These are phyloP conservation scores for Dillenia suffruticosa DNA, from an alignment of 164 flowering plant species.

Conservation along the genomic window DNA sequence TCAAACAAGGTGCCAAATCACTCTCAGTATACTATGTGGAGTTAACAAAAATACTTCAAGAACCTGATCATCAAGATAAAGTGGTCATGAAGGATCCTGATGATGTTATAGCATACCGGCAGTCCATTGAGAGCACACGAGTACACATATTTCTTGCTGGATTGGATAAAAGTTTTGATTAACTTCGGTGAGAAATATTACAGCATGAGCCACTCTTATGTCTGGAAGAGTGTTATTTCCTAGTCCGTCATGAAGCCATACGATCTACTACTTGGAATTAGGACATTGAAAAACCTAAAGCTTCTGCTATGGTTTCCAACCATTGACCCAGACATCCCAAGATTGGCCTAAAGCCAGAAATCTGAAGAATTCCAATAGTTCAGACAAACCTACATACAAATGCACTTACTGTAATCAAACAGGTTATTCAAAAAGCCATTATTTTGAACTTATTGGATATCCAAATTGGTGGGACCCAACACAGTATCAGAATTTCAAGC, in stretches of 20 bases:
- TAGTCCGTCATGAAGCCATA: background rate
- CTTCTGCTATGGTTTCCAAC: conserved; percentile 3
- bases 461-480: background rate
- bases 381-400: background rate
- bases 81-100: conserved; percentile 4
- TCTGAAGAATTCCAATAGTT: background rate
- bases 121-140: background rate
- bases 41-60: background rate
- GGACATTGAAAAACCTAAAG: background rate
- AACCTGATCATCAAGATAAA: conserved; percentile 6
- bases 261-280: background rate
- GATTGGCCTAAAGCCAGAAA: too few species aligned
- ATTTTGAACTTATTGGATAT: conserved; percentile 4
- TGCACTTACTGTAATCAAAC: conserved; percentile 1
- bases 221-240: conserved; percentile 2
- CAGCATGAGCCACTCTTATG: background rate
- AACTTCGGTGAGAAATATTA: conserved; percentile 6
- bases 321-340: background rate
- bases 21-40: conserved; percentile 6
- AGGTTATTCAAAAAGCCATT: background rate
- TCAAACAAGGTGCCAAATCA: conserved; percentile 3
- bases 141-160: conserved; percentile 8
- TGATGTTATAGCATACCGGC: background rate
- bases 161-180: conserved; percentile 7
- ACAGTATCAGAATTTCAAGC: background rate